phyloP scores from a whole-genome alignment of 257 asterid genomes.

The Solanum commersonii region DNA sequence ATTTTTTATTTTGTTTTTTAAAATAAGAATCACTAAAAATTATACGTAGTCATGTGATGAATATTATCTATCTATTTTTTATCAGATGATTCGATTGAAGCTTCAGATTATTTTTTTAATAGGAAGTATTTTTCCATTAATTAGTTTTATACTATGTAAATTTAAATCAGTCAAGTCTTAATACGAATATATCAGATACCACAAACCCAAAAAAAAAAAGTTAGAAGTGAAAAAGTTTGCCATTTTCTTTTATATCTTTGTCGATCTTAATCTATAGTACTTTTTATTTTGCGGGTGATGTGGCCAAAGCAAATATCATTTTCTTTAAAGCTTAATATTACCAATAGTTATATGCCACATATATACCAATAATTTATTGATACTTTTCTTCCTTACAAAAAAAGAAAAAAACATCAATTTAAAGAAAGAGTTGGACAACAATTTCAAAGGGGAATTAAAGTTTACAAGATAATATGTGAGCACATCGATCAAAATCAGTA shows the following conservation, averaged over 20 bases:
- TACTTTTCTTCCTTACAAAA: not conserved
- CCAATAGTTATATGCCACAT: not conserved
- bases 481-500: not conserved
- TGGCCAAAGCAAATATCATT: not conserved
- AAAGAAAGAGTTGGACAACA: not conserved
- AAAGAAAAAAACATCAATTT: not conserved
- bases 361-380: not conserved
- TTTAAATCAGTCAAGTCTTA: fast-evolving
- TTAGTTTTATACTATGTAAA: not conserved
- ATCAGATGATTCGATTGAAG: no score
- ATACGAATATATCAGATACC: not conserved
- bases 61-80: no score
- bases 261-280: not conserved
- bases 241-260: not conserved
- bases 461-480: not conserved
- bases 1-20: no score
- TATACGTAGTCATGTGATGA: no score
- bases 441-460: not conserved
- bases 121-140: not conserved
- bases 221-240: not conserved
- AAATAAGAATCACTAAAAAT: no score
- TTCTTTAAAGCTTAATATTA: not conserved
- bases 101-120: no score
- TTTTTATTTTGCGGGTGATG: not conserved
- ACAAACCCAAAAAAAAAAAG: not conserved